Evolutionary conservation across 202 grass and related monocot species (phyloP).

Genomic region (Zoysia matrella): DNA sequence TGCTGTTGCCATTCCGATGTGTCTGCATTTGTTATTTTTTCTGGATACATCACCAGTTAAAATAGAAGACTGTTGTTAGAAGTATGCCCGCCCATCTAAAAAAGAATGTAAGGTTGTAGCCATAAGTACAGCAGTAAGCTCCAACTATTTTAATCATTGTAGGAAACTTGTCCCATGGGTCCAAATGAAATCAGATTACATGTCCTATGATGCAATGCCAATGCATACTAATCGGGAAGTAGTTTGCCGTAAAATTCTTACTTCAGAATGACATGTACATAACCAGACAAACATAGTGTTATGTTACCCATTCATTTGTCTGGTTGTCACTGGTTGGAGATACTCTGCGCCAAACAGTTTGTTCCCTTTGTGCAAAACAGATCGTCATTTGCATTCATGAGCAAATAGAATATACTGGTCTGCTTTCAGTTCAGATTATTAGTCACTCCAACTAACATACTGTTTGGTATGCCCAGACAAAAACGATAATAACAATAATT

Average conservation of each 20-base stretch:
- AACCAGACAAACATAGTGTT: constrained; percentile 24
- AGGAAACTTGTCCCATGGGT: not conserved
- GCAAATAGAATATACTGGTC: constrained; percentile 35
- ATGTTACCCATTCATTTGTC: constrained; percentile 26
- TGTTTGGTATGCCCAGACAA: constrained; percentile 11
- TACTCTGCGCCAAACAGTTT: constrained; percentile 28
- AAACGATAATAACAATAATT: not conserved
- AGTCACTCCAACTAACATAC: constrained; percentile 16
- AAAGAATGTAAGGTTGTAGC: not conserved
- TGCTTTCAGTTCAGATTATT: constrained; percentile 34
- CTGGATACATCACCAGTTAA: not conserved
- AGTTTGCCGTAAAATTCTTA: not conserved
- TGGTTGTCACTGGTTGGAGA: constrained; percentile 24
- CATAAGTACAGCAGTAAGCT: constrained; percentile 2
- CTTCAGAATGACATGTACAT: constrained; percentile 10
- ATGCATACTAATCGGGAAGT: not conserved
- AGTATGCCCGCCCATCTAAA: not conserved
- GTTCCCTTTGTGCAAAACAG: constrained; percentile 20
- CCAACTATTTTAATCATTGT: constrained; percentile 18
- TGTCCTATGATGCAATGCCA: not conserved
- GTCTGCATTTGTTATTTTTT: constrained; percentile 22
- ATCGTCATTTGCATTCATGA: constrained; percentile 38
- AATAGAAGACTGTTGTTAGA: not conserved
- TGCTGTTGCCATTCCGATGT: not conserved
- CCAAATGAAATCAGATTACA: constrained; percentile 3